A percentile compares a stretch with the other conserved stretches of the same genome.
Evolutionary conservation across 2,329 filamentous ascomycete genomes (phyloP).

Genomic region (Aspergillus quadricinctus): DNA sequence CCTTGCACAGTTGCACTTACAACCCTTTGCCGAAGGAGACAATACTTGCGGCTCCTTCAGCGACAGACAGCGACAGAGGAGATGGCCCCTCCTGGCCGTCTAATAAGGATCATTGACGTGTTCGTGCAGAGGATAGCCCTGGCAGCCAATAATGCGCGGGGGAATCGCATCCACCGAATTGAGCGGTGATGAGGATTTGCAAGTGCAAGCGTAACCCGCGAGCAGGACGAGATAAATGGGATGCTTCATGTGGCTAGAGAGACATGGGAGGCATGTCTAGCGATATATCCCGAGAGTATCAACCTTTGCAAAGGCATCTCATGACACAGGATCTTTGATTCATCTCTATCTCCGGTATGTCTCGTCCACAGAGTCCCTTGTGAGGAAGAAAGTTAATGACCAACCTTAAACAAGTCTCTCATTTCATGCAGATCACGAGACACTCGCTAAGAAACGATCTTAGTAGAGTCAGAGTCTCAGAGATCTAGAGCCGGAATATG

Average conservation of each 20-base stretch:
- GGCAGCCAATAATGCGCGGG: constrained; percentile 19
- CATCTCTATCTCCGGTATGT: background rate
- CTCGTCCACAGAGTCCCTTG: background rate
- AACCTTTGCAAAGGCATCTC: background rate
- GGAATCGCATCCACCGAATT: constrained; percentile 10
- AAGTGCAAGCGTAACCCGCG: constrained; percentile 10
- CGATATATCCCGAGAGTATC: too few relatives aligned
- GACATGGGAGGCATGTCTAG: too few relatives aligned
- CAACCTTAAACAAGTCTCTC: background rate
- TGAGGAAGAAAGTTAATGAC: background rate
- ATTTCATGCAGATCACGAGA: background rate
- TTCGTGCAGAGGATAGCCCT: constrained; percentile 16
- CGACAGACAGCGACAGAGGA: constrained; percentile 8
- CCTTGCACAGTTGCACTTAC: background rate
- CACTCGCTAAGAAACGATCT: background rate
- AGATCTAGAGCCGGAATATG: background rate
- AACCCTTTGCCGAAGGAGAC: background rate
- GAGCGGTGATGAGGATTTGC: constrained; percentile 8
- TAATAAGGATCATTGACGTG: constrained; percentile 25
- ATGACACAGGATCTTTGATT: background rate
- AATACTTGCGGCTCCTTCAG: constrained; percentile 15
- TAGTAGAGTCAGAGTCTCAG: too few relatives aligned
- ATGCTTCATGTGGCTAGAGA: background rate
- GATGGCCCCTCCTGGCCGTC: constrained; percentile 4
- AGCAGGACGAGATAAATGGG: background rate